Percentiles rank a stretch among this genome's conserved stretches.
phyloP scores from a whole-genome alignment of 495 filamentous ascomycete species.

The Pseudoneurospora amorphoporcata region DNA sequence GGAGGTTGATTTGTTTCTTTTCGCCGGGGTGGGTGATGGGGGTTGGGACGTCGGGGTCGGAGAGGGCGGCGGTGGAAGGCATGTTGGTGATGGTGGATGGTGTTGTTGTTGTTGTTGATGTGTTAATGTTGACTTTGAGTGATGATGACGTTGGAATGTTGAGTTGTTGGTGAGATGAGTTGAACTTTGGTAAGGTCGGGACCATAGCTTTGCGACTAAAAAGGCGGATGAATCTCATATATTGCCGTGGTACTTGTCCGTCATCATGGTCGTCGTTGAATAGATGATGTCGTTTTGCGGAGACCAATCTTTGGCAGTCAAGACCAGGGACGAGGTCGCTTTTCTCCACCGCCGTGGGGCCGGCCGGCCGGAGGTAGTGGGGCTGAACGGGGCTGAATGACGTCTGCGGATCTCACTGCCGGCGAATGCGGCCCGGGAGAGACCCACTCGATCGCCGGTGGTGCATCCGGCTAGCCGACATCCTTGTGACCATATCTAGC shows the following conservation, averaged over 20 bases:
- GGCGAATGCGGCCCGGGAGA: background rate
- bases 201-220: background rate
- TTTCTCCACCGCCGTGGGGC: background rate
- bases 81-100: background rate
- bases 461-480: background rate
- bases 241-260: background rate
- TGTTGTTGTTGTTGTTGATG: background rate
- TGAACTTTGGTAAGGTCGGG: background rate
- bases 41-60: background rate
- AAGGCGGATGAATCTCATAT: background rate
- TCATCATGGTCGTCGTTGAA: background rate
- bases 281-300: background rate
- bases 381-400: background rate
- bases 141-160: background rate
- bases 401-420: background rate
- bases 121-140: background rate
- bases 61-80: background rate
- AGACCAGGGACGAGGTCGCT: background rate
- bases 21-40: background rate
- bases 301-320: background rate
- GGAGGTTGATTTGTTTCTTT: slow-evolving; percentile 49
- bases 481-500: background rate
- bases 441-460: background rate
- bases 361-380: background rate
- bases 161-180: background rate